A percentile compares a stretch with the other conserved stretches of the same genome.
Conservation (phyloP, 805 yeast genomes). For the Phaffomyces thermotolerans region DNA sequence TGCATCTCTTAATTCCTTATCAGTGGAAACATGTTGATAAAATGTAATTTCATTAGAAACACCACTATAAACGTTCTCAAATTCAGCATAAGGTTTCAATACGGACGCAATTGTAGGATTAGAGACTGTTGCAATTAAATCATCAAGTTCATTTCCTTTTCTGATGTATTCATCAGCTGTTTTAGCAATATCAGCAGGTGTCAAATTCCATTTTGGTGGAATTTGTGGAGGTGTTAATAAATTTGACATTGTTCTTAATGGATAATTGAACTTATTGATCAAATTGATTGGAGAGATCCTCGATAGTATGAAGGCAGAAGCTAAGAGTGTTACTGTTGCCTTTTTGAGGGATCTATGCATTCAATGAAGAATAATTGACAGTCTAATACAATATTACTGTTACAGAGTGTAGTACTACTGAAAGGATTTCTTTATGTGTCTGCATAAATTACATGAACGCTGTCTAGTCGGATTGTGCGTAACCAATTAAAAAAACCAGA, state of each 20-base stretch:
- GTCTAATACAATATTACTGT: not conserved
- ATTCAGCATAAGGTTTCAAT: conserved; percentile 43
- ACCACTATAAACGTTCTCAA: conserved; percentile 42
- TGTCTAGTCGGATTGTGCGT: conserved; percentile 3
- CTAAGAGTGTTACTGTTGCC: conserved; percentile 1
- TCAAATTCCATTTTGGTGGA: conserved; percentile 50
- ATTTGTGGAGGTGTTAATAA: conserved; percentile 16
- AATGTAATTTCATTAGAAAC: conserved; percentile 50
- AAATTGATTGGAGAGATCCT: not conserved
- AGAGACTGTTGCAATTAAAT: conserved; percentile 39
- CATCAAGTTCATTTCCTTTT: conserved; percentile 40
- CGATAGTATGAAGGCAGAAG: not conserved
- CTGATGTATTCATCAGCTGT: conserved; percentile 39
- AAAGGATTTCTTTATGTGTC: not conserved
- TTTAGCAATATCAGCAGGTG: conserved; percentile 41
- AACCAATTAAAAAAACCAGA: conserved; percentile 2
- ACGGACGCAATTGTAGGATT: conserved; percentile 49
- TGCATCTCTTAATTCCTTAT: conserved; percentile 63
- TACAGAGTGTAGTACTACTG: no score
- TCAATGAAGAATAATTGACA: not conserved
- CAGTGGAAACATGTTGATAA: conserved; percentile 64
- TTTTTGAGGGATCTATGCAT: conserved; percentile 3
- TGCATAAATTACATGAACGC: not conserved
- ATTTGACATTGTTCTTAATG: conserved; percentile 9
- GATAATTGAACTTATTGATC: not conserved